A percentile compares a stretch with the other conserved stretches of the same genome.
phyloP scores from a whole-genome alignment of 768 basidiomycete genomes.

The Boletus sp. region DNA sequence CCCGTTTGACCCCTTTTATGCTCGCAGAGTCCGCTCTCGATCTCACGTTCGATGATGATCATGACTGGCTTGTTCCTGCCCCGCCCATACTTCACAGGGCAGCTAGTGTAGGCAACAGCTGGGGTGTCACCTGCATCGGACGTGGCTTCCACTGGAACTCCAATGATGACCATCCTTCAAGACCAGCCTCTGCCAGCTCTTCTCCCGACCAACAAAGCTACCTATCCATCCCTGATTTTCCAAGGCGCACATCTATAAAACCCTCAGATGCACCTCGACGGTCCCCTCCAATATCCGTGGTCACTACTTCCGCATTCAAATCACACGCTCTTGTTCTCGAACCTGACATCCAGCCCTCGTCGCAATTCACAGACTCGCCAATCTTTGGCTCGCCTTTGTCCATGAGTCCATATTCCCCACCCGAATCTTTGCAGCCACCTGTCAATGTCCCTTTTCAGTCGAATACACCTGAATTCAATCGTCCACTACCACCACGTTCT shows the following conservation, averaged over 20 bases:
- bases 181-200: constrained; percentile 1
- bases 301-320: constrained; percentile 27
- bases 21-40: constrained; percentile 59
- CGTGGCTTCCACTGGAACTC: constrained; percentile 77
- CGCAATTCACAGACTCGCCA: constrained; percentile 32
- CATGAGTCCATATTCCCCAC: constrained; percentile 35
- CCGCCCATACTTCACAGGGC: constrained; percentile 55
- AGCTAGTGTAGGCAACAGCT: constrained; percentile 72
- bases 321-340: constrained; percentile 22
- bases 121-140: constrained; percentile 84
- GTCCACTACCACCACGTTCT: constrained; percentile 41
- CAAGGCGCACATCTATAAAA: constrained; percentile 7
- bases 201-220: constrained; percentile 10
- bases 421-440: constrained; percentile 16
- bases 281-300: constrained; percentile 15
- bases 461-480: constrained; percentile 20
- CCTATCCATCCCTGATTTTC: constrained; percentile 14
- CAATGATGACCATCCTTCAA: constrained; percentile 33
- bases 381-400: constrained; percentile 32
- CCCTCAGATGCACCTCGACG: constrained; percentile 7
- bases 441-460: constrained; percentile 23
- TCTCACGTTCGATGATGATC: constrained; percentile 62
- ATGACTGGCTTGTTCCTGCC: constrained; percentile 58
- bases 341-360: constrained; percentile 27
- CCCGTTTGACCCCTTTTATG: constrained; percentile 37